Evolutionary conservation across 2,329 filamentous ascomycete species (phyloP).

Genomic region (Penicillium hordei): DNA sequence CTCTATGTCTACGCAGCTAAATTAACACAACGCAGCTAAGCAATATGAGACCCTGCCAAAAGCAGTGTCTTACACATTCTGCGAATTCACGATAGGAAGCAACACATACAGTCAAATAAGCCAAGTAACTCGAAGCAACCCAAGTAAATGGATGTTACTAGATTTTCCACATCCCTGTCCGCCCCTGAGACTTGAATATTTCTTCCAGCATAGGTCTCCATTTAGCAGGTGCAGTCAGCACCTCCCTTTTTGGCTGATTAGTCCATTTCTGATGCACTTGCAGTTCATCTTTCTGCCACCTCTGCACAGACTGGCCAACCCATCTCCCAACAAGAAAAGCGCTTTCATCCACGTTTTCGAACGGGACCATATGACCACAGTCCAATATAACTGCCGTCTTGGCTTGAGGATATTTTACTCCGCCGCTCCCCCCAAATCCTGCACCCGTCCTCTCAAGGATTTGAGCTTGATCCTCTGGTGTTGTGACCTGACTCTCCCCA

Average conservation of each 20-base stretch:
- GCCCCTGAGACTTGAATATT: neutral
- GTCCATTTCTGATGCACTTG: neutral
- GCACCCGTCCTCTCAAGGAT: conserved; percentile 22
- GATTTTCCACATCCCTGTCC: neutral
- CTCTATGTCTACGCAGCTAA: too few relatives aligned
- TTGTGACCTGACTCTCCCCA: conserved; percentile 11
- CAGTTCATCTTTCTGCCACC: neutral
- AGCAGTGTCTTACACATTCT: too few relatives aligned
- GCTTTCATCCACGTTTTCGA: neutral
- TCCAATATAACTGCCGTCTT: neutral
- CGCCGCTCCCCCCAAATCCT: conserved; percentile 26
- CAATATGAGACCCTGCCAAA: too few relatives aligned
- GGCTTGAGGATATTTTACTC: conserved; percentile 1
- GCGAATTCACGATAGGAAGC: too few relatives aligned
- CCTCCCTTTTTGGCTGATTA: neutral
- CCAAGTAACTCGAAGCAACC: too few relatives aligned
- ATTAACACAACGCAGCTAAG: too few relatives aligned
- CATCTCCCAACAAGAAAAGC: neutral
- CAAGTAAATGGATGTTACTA: neutral
- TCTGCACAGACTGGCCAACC: neutral
- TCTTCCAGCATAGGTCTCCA: neutral
- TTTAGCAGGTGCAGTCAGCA: neutral
- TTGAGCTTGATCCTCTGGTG: conserved; percentile 5
- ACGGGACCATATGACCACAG: neutral
- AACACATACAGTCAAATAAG: too few relatives aligned